Conservation (phyloP, 352 stramenopile species). For the Globisporangium cylindrosporum region DNA sequence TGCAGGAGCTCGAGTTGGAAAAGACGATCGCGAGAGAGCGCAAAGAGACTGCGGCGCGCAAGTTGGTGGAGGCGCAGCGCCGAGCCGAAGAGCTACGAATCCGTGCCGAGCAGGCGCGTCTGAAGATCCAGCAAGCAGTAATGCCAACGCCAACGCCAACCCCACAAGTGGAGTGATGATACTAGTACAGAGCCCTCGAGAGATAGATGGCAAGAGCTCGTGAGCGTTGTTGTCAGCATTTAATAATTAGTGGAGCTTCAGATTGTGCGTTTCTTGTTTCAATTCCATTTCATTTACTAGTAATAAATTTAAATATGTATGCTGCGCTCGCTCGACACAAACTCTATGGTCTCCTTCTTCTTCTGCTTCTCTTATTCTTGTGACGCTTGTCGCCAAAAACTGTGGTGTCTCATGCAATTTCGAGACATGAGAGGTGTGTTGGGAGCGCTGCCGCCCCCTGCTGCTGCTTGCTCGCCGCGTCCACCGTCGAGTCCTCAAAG, state of each 20-base stretch:
- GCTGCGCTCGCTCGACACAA: not conserved
- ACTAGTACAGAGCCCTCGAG: no score
- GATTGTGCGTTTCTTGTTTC: not conserved
- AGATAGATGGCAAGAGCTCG: not conserved
- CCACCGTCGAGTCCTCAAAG: slow-evolving; percentile 23
- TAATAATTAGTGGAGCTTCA: not conserved
- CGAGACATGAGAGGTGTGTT: slow-evolving; percentile 43
- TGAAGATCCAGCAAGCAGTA: slow-evolving; percentile 21
- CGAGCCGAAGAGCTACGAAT: slow-evolving; percentile 53
- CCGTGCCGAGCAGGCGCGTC: slow-evolving; percentile 50
- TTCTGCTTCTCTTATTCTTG: not conserved
- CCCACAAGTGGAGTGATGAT: not conserved
- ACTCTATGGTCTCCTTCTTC: not conserved
- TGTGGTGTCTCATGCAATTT: slow-evolving; percentile 24
- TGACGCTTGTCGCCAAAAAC: not conserved
- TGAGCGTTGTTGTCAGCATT: not conserved
- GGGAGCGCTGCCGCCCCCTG: slow-evolving; percentile 4
- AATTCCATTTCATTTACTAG: not conserved
- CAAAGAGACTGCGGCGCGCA: slow-evolving; percentile 47
- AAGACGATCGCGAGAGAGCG: slow-evolving; percentile 39
- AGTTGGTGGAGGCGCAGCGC: slow-evolving; percentile 48
- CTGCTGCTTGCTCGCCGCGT: slow-evolving; percentile 15
- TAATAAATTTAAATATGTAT: no score
- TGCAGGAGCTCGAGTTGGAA: slow-evolving; percentile 50
- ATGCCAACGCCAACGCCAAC: not conserved